Conservation (phyloP, 306 rosid species). For the Ormosia semicastrata region DNA sequence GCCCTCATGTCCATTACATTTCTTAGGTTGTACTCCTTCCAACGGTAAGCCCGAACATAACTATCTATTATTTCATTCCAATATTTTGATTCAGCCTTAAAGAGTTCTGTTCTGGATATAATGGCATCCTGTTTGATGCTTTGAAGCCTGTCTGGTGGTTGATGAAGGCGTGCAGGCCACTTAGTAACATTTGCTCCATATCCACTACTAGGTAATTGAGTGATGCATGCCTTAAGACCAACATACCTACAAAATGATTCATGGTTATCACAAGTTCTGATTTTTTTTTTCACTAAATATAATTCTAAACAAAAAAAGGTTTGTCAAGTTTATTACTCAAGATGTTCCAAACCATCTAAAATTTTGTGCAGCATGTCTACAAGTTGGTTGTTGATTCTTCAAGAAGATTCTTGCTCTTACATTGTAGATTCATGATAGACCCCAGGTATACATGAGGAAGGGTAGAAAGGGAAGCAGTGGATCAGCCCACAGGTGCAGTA, state of each 20-base stretch:
- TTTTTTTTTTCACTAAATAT: background rate
- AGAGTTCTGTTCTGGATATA: slow-evolving; percentile 78
- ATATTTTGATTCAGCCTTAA: slow-evolving; percentile 75
- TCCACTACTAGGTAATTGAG: slow-evolving; percentile 60
- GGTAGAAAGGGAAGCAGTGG: too few relatives aligned
- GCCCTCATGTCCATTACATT: slow-evolving; percentile 90
- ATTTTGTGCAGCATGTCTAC: background rate
- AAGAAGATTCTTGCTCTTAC: background rate
- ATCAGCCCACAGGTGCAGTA: too few relatives aligned
- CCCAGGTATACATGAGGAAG: too few relatives aligned
- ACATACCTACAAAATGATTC: slow-evolving; percentile 57
- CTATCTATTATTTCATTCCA: slow-evolving; percentile 76
- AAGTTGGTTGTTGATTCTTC: slow-evolving; percentile 15
- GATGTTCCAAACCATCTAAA: slow-evolving; percentile 8
- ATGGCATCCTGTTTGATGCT: slow-evolving; percentile 70
- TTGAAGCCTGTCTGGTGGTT: slow-evolving; percentile 80
- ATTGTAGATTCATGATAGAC: background rate
- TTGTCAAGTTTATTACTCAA: background rate
- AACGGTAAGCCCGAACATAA: slow-evolving; percentile 60
- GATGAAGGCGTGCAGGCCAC: slow-evolving; percentile 79
- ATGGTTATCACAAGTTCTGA: background rate
- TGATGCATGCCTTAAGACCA: slow-evolving; percentile 68
- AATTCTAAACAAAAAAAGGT: slow-evolving; percentile 1
- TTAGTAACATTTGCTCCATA: slow-evolving; percentile 63
- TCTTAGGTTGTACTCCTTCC: slow-evolving; percentile 64